Evolutionary conservation across 352 stramenopile genomes (phyloP).

Genomic region (Bremia lactucae): DNA sequence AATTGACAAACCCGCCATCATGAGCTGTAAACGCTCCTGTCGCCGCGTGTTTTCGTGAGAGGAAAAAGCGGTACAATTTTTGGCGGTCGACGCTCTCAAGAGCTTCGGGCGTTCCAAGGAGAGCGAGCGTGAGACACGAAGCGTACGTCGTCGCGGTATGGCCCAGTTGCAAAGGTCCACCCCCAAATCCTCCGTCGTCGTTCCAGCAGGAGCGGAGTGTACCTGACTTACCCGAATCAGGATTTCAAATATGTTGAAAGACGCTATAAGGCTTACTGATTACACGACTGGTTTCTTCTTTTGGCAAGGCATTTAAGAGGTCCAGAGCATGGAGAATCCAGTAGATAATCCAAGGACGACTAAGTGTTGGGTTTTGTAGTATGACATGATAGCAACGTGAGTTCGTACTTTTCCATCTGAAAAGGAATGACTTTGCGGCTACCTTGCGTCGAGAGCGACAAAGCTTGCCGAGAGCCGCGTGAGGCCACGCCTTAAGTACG

Average conservation of each 20-base stretch:
- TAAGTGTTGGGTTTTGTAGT: no score
- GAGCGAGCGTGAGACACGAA: conserved; percentile 87
- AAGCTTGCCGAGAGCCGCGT: conserved; percentile 69
- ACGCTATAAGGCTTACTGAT: conserved; percentile 21
- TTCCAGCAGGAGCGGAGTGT: conserved; percentile 67
- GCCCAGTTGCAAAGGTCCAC: conserved; percentile 83
- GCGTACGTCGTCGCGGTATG: conserved; percentile 92
- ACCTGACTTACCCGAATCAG: conserved; percentile 2
- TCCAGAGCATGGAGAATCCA: conserved; percentile 95
- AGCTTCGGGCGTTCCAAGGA: conserved; percentile 82
- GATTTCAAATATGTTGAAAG: neutral
- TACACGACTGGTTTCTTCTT: conserved; percentile 24
- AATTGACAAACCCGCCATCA: conserved; percentile 75
- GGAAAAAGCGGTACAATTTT: conserved; percentile 84
- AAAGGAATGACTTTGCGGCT: neutral
- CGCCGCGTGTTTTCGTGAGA: conserved; percentile 72
- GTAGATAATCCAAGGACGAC: conserved; percentile 96
- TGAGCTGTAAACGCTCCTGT: conserved; percentile 94
- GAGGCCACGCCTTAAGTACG: conserved; percentile 68
- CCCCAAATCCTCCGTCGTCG: conserved; percentile 88
- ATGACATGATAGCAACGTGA: neutral
- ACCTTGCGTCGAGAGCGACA: conserved; percentile 86
- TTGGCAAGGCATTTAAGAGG: conserved; percentile 80
- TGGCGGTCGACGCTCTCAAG: conserved; percentile 70
- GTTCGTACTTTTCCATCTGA: neutral